Conservation (phyloP, 768 basidiomycete species). For the Boletus sensibilis region DNA sequence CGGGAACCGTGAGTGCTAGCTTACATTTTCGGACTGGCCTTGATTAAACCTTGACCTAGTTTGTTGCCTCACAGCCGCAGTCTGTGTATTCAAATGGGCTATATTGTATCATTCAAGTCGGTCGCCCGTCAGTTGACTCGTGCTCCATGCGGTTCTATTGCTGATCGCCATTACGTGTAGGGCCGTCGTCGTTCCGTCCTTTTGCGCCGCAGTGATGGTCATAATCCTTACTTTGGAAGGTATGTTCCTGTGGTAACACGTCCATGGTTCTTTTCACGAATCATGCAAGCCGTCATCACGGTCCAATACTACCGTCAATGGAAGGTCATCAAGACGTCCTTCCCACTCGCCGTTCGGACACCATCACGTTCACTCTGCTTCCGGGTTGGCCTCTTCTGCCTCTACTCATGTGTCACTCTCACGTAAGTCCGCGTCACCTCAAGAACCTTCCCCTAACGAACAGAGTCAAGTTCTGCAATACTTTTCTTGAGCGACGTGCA, state of each 20-base stretch:
- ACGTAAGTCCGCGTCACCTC: slow-evolving; percentile 33
- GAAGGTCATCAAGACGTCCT: slow-evolving; percentile 37
- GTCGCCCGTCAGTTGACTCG: slow-evolving; percentile 37
- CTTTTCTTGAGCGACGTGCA: slow-evolving; percentile 34
- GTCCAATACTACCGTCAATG: slow-evolving; percentile 44
- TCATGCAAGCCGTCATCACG: slow-evolving; percentile 39
- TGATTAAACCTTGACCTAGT: slow-evolving; percentile 18
- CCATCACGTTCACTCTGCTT: slow-evolving; percentile 39
- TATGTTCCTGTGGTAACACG: slow-evolving; percentile 20
- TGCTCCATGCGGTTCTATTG: slow-evolving; percentile 1
- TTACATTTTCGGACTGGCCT: slow-evolving; percentile 9
- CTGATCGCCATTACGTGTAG: slow-evolving; percentile 25
- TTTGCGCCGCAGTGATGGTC: slow-evolving; percentile 41
- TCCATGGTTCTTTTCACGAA: background rate
- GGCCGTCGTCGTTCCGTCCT: slow-evolving; percentile 40
- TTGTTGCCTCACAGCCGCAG: slow-evolving; percentile 15
- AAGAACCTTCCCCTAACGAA: background rate
- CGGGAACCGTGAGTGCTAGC: slow-evolving; percentile 38
- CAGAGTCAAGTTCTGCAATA: slow-evolving; percentile 35
- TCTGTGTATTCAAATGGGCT: slow-evolving; percentile 40
- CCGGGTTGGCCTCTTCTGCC: slow-evolving; percentile 43
- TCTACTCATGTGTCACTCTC: slow-evolving; percentile 44
- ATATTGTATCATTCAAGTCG: slow-evolving; percentile 44
- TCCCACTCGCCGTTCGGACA: slow-evolving; percentile 40
- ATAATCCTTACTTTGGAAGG: slow-evolving; percentile 48